phyloP scores from a whole-genome alignment of 1,139 yeast species.

The Magnusiomyces tetraspermus region DNA sequence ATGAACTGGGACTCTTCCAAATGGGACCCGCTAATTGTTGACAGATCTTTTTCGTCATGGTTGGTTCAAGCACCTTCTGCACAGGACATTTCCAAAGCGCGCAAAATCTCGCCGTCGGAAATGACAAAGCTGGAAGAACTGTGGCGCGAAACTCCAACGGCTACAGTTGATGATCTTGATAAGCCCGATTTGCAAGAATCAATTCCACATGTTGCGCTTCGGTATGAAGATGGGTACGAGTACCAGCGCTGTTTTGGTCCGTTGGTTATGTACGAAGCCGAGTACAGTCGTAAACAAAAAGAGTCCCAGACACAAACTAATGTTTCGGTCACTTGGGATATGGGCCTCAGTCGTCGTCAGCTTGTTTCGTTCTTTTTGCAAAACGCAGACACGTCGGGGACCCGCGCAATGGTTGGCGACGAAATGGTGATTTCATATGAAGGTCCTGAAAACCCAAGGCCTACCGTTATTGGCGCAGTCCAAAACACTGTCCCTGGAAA shows the following conservation, averaged over 20 bases:
- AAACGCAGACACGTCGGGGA: constrained; percentile 53
- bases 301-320: constrained; percentile 75
- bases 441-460: constrained; percentile 9
- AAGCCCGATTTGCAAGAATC: constrained; percentile 49
- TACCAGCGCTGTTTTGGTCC: constrained; percentile 85
- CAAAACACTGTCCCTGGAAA: constrained; percentile 22
- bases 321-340: constrained; percentile 65
- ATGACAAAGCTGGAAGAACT: constrained; percentile 66
- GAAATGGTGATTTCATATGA: constrained; percentile 49
- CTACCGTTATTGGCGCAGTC: background rate
- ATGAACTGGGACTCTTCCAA: constrained; percentile 76
- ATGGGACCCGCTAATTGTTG: constrained; percentile 83
- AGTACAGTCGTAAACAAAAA: constrained; percentile 61
- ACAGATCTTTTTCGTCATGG: constrained; percentile 73
- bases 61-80: constrained; percentile 62
- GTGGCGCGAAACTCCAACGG: constrained; percentile 67
- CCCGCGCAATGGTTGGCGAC: constrained; percentile 81
- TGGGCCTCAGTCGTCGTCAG: constrained; percentile 55
- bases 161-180: constrained; percentile 48
- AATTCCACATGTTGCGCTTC: constrained; percentile 59
- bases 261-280: constrained; percentile 70
- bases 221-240: constrained; percentile 76
- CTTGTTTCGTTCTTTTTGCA: constrained; percentile 63
- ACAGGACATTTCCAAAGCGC: constrained; percentile 49
- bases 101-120: constrained; percentile 51